phyloP scores from a whole-genome alignment of 2,329 filamentous ascomycete genomes.

The Ascochyta rabiei region DNA sequence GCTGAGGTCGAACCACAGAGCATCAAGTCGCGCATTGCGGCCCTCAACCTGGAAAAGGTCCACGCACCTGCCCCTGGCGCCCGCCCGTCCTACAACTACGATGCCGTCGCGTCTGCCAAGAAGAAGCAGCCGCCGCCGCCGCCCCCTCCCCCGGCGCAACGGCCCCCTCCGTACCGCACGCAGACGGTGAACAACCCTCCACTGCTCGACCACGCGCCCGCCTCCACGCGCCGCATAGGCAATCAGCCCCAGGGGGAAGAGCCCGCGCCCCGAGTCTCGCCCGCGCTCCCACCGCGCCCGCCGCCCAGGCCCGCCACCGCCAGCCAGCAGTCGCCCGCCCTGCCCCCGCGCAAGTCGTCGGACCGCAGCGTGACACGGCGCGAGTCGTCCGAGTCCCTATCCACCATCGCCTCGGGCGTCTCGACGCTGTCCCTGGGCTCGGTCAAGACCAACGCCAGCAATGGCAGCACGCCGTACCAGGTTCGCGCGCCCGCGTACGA shows the following conservation, averaged over 20 bases:
- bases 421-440: slow-evolving; percentile 59
- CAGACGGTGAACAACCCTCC: slow-evolving; percentile 51
- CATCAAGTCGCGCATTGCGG: slow-evolving; percentile 56
- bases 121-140: slow-evolving; percentile 47
- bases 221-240: slow-evolving; percentile 41
- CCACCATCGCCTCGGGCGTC: slow-evolving; percentile 55
- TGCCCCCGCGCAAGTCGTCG: slow-evolving; percentile 54
- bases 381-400: slow-evolving; percentile 56
- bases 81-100: slow-evolving; percentile 45
- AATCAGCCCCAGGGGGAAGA: slow-evolving; percentile 45
- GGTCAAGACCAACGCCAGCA: slow-evolving; percentile 49
- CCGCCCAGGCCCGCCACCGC: slow-evolving; percentile 52
- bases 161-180: slow-evolving; percentile 42
- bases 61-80: slow-evolving; percentile 44
- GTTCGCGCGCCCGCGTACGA: slow-evolving; percentile 64
- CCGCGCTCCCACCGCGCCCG: slow-evolving; percentile 49
- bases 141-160: slow-evolving; percentile 47
- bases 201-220: slow-evolving; percentile 43
- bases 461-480: slow-evolving; percentile 42
- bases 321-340: slow-evolving; percentile 48
- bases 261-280: slow-evolving; percentile 31
- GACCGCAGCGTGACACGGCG: slow-evolving; percentile 44
- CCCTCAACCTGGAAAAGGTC: slow-evolving; percentile 55
- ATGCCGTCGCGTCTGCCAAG: slow-evolving; percentile 39
- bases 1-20: slow-evolving; percentile 34